These are phyloP conservation scores for Tetradesmus lagerheimii DNA, from an alignment of 139 green algal species.

Conservation along the genomic window DNA sequence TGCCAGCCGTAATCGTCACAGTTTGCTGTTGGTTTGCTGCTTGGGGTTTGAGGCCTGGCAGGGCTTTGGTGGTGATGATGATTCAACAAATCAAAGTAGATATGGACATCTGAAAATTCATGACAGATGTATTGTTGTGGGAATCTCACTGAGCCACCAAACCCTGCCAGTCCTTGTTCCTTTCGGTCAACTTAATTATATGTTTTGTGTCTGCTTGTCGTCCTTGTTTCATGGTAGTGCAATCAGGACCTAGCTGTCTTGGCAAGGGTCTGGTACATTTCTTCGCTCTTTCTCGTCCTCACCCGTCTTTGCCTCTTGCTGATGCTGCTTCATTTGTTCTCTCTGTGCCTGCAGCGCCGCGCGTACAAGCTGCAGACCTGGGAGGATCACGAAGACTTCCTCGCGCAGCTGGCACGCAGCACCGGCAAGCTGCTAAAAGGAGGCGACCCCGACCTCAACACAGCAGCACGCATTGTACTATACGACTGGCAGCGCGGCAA, in stretches of 20 bases:
- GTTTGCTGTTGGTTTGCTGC: too few relatives aligned
- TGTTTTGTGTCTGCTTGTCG: neutral
- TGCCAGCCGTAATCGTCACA: too few relatives aligned
- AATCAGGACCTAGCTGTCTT: too few relatives aligned
- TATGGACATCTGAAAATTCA: constrained; percentile 69
- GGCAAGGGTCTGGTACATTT: too few relatives aligned
- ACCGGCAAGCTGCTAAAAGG: constrained; percentile 79
- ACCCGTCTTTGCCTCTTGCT: neutral
- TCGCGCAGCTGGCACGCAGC: constrained; percentile 85
- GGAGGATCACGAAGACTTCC: constrained; percentile 92
- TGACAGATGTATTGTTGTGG: constrained; percentile 65
- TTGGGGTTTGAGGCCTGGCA: neutral
- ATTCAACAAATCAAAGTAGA: constrained; percentile 62
- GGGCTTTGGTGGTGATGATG: constrained; percentile 35
- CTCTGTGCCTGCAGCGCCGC: constrained; percentile 59
- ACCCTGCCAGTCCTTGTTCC: neutral
- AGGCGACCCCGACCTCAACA: constrained; percentile 97
- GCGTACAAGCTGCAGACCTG: constrained; percentile 93
- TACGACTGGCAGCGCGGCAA: constrained; percentile 98
- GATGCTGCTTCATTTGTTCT: neutral
- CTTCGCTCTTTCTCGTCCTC: neutral
- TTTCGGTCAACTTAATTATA: too few relatives aligned
- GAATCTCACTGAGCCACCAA: constrained; percentile 75
- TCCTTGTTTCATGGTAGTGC: too few relatives aligned
- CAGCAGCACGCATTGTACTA: constrained; percentile 95